Conservation (phyloP, 345 rosid species). For the Eucalyptus victrix region DNA sequence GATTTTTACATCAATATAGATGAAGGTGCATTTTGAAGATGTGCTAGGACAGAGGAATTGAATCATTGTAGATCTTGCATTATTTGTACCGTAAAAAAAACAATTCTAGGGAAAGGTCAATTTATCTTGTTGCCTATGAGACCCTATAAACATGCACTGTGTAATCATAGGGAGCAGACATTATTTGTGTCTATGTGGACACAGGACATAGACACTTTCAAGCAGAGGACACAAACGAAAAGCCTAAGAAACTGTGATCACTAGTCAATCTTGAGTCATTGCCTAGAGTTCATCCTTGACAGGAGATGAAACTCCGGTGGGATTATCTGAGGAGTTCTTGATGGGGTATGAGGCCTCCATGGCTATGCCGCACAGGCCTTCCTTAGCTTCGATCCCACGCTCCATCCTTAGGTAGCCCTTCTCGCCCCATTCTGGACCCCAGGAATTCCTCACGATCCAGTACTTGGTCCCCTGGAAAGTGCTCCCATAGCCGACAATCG, state of each 20-base stretch:
- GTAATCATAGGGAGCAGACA: background rate
- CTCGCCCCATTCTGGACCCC: slow-evolving; percentile 78
- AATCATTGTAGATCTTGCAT: background rate
- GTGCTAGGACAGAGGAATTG: background rate
- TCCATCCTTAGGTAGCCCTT: slow-evolving; percentile 56
- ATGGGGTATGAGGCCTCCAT: slow-evolving; percentile 69
- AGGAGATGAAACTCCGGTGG: background rate
- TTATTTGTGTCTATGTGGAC: background rate
- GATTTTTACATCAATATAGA: background rate
- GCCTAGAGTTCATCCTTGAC: slow-evolving; percentile 31
- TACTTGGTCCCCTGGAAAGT: slow-evolving; percentile 43
- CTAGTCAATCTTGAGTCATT: too few species aligned
- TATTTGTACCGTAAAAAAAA: background rate
- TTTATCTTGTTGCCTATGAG: background rate
- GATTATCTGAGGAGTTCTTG: slow-evolving; percentile 24
- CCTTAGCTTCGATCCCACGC: slow-evolving; percentile 23
- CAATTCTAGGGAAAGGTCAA: background rate
- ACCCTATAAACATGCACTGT: too few species aligned
- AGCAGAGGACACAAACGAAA: background rate
- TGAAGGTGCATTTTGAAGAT: background rate
- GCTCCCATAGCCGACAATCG: slow-evolving; percentile 50
- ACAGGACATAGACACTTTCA: background rate
- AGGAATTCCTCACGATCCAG: slow-evolving; percentile 66
- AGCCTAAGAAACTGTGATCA: background rate
- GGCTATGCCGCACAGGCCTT: slow-evolving; percentile 61